phyloP scores from a whole-genome alignment of 257 asterid genomes.

The Gardenia jasminoides region DNA sequence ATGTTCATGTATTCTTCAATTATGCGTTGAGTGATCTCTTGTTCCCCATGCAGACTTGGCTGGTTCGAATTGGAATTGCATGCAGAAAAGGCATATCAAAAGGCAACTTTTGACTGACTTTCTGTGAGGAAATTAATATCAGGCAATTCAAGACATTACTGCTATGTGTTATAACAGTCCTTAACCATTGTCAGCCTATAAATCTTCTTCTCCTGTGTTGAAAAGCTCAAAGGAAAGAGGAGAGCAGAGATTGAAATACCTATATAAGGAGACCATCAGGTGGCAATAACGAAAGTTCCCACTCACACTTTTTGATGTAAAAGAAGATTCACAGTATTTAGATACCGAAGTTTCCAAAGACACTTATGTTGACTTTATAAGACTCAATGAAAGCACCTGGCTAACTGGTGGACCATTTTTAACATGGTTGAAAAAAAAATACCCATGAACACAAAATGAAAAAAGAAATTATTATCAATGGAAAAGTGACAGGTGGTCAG shows the following conservation, averaged over 20 bases:
- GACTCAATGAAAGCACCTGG: neutral
- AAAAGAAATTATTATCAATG: too few species aligned
- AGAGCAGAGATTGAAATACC: neutral
- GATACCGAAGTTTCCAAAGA: neutral
- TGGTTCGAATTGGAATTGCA: neutral
- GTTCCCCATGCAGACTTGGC: neutral
- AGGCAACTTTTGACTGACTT: neutral
- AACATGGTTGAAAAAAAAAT: neutral
- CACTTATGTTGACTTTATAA: neutral
- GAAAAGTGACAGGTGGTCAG: neutral
- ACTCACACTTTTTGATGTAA: neutral
- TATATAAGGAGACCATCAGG: neutral
- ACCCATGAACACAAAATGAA: neutral
- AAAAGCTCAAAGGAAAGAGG: neutral
- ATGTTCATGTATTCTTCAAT: neutral
- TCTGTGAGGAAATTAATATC: neutral
- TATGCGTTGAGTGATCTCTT: neutral
- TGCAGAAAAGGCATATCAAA: neutral
- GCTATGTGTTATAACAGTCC: neutral
- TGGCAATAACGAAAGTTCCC: neutral
- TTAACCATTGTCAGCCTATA: neutral
- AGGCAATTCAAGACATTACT: neutral
- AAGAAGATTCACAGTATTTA: neutral
- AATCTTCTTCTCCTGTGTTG: neutral
- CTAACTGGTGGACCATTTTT: neutral